Percentiles rank a stretch among this genome's conserved stretches.
phyloP scores from a whole-genome alignment of 805 yeast species.

The Pichia exigua region DNA sequence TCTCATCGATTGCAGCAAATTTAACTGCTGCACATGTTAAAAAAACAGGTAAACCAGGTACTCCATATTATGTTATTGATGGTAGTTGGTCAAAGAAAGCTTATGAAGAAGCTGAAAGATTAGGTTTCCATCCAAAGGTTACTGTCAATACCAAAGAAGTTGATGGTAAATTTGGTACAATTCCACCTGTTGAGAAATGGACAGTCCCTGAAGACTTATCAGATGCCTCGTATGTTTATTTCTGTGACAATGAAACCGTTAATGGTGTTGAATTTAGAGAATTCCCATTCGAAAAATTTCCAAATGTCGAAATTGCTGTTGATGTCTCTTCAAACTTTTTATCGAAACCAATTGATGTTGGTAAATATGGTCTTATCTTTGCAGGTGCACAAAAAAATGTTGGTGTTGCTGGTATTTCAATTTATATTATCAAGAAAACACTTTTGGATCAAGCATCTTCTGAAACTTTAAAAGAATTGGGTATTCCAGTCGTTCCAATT shows the following conservation, averaged over 20 bases:
- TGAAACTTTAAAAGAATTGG: constrained; percentile 47
- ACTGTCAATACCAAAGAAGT: constrained; percentile 56
- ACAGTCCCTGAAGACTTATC: constrained; percentile 44
- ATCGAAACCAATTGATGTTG: constrained; percentile 71
- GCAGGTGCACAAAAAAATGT: constrained; percentile 99
- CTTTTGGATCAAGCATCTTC: constrained; percentile 62
- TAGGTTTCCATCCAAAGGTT: constrained; percentile 68
- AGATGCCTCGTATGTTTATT: constrained; percentile 75
- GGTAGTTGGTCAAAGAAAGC: constrained; percentile 95
- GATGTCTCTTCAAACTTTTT: constrained; percentile 93
- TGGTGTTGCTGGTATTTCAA: constrained; percentile 91
- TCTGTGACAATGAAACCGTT: constrained; percentile 97
- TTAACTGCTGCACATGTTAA: constrained; percentile 60
- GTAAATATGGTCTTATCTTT: constrained; percentile 80
- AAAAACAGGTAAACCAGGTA: constrained; percentile 67
- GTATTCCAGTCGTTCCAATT: constrained; percentile 79
- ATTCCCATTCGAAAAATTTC: constrained; percentile 48
- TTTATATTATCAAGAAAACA: constrained; percentile 81
- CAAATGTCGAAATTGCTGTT: constrained; percentile 73
- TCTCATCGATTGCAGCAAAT: constrained; percentile 80
- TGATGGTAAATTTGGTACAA: constrained; percentile 52
- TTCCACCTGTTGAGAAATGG: constrained; percentile 68
- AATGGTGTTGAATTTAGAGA: constrained; percentile 76
- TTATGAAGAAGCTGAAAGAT: constrained; percentile 74
- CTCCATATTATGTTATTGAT: constrained; percentile 79